These are phyloP conservation scores for Ganoderma lucidum DNA, from an alignment of 1,284 basidiomycete genomes.

Conservation along the genomic window DNA sequence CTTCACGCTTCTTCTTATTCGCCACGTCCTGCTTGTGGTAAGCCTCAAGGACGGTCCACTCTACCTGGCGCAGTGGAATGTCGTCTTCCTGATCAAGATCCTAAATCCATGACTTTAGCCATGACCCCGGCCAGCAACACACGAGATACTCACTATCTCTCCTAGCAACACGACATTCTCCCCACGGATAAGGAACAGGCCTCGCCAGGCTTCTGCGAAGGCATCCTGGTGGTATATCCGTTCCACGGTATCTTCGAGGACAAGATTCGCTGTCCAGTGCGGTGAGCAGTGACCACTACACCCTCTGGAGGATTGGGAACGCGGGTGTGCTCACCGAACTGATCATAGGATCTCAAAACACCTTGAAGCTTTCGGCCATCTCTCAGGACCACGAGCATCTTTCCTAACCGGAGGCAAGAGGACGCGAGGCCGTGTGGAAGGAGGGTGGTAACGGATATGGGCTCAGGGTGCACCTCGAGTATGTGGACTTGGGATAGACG, in stretches of 20 bases:
- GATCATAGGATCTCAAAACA: constrained; percentile 97
- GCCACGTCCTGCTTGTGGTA: constrained; percentile 79
- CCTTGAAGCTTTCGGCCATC: constrained; percentile 98
- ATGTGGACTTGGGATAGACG: constrained; percentile 70
- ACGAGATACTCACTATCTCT: constrained; percentile 82
- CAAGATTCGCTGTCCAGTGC: constrained; percentile 84
- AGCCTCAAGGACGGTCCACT: constrained; percentile 73
- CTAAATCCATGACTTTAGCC: constrained; percentile 50
- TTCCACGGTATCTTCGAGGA: constrained; percentile 90
- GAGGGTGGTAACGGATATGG: constrained; percentile 42
- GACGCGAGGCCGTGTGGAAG: constrained; percentile 14
- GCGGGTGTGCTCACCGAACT: constrained; percentile 81
- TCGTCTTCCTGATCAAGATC: constrained; percentile 95
- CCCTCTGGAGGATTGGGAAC: neutral
- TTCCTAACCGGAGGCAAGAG: constrained; percentile 68
- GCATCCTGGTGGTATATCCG: constrained; percentile 84
- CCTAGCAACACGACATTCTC: constrained; percentile 98
- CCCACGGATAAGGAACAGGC: constrained; percentile 94
- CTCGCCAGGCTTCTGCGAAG: constrained; percentile 87
- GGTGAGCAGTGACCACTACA: neutral
- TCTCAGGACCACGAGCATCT: constrained; percentile 96
- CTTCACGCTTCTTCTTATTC: constrained; percentile 73
- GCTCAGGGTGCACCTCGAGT: constrained; percentile 62
- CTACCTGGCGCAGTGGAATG: constrained; percentile 79
- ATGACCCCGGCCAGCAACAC: neutral